Evolutionary conservation across 495 filamentous ascomycete genomes (phyloP).

Genomic region (Cryomyces antarcticus): DNA sequence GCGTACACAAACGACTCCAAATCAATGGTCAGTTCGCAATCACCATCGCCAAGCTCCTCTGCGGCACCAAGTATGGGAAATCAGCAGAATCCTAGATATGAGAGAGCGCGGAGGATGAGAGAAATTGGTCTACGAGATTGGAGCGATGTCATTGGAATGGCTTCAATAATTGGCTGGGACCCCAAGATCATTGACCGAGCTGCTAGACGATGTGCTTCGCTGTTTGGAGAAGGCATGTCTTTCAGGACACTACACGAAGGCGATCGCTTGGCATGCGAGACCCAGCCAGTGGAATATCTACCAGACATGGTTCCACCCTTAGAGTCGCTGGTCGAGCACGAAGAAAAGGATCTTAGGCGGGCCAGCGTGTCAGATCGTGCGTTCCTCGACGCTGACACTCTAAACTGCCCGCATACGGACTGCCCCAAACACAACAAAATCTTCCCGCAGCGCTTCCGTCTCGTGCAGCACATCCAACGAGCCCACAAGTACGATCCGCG

Average conservation of each 20-base stretch:
- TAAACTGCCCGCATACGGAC: not conserved
- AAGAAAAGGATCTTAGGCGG: not conserved
- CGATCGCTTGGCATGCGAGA: not conserved
- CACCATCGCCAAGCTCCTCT: no score
- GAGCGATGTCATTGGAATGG: conserved; percentile 59
- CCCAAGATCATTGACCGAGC: conserved; percentile 39
- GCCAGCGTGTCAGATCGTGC: not conserved
- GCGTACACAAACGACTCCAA: no score
- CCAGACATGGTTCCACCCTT: not conserved
- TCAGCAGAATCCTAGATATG: no score
- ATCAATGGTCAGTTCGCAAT: no score
- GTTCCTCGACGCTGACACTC: not conserved
- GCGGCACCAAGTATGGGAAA: no score
- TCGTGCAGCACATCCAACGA: not conserved
- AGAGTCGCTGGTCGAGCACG: not conserved
- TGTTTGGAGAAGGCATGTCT: conserved; percentile 46
- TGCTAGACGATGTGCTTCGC: conserved; percentile 42
- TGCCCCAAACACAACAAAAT: not conserved
- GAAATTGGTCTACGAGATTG: conserved; percentile 41
- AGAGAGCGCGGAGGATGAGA: not conserved
- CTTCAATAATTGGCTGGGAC: conserved; percentile 47
- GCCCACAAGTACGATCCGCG: not conserved
- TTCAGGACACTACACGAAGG: conserved; percentile 27
- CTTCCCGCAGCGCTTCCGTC: not conserved
- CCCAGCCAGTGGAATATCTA: not conserved